These are phyloP conservation scores for Blastobotrys persicus DNA, from an alignment of 1,139 yeast genomes.

Conservation along the genomic window DNA sequence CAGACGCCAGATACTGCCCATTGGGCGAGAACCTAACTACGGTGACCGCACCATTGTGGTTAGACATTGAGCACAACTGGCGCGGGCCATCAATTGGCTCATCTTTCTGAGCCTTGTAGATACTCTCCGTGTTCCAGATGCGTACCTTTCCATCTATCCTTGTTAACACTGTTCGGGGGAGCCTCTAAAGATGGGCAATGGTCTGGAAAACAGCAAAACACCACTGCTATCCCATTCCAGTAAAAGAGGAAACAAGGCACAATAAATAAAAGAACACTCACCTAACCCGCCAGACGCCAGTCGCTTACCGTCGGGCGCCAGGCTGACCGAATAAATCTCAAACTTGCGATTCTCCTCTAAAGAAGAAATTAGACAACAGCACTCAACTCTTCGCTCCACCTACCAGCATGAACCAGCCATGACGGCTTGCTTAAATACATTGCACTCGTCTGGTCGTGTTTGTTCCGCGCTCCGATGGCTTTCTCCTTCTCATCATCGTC, in stretches of 20 bases:
- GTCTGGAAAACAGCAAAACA: no score
- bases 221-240: no score
- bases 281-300: slow-evolving; percentile 88
- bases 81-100: slow-evolving; percentile 19
- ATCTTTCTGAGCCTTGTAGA: slow-evolving; percentile 41
- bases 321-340: slow-evolving; percentile 82
- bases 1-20: slow-evolving; percentile 86
- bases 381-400: slow-evolving; percentile 26
- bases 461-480: no score
- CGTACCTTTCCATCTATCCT: slow-evolving; percentile 84
- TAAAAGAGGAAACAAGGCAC: no score
- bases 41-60: slow-evolving; percentile 78
- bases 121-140: slow-evolving; percentile 77
- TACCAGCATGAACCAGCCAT: slow-evolving; percentile 75
- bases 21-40: slow-evolving; percentile 89
- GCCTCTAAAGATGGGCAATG: no score
- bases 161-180: no score
- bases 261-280: no score
- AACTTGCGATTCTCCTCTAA: slow-evolving; percentile 75
- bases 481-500: no score
- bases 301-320: slow-evolving; percentile 77
- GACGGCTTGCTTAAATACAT: slow-evolving; percentile 83
- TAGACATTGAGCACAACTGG: slow-evolving; percentile 40
- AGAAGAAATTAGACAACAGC: neutral
- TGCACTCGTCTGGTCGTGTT: neutral